A percentile compares a stretch with the other conserved stretches of the same genome.
Conservation (phyloP, 805 yeast species). For the Wickerhamiella bombiphila region DNA sequence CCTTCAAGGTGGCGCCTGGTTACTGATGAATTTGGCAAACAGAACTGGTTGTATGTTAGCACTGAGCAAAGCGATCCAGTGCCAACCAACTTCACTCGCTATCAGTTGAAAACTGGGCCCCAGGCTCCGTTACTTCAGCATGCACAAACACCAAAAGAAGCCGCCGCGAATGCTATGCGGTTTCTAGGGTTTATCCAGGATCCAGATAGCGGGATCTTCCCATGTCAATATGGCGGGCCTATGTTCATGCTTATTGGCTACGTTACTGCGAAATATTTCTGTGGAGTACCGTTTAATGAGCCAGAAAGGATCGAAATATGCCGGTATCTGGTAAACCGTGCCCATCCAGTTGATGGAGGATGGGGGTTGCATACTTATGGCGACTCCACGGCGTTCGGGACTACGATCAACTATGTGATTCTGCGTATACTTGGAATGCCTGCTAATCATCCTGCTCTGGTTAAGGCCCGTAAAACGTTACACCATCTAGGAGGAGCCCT, state of each 20-base stretch:
- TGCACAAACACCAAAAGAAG: constrained; percentile 21
- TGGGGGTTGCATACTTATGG: constrained; percentile 95
- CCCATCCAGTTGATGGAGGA: constrained; percentile 99
- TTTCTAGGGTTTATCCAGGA: constrained; percentile 64
- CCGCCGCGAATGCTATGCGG: constrained; percentile 60
- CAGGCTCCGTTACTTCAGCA: constrained; percentile 15
- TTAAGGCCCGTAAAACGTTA: constrained; percentile 58
- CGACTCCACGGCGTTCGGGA: constrained; percentile 91
- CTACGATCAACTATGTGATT: constrained; percentile 71
- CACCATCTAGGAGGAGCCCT: constrained; percentile 75
- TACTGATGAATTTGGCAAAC: constrained; percentile 58
- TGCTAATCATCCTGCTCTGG: constrained; percentile 60
- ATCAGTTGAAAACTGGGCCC: constrained; percentile 20
- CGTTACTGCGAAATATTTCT: constrained; percentile 56
- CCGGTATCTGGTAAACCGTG: constrained; percentile 74
- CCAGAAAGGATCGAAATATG: constrained; percentile 54
- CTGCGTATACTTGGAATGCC: constrained; percentile 67
- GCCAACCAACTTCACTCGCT: constrained; percentile 18
- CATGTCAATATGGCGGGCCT: constrained; percentile 91
- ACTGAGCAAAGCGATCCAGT: constrained; percentile 28
- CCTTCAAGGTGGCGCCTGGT: constrained; percentile 57
- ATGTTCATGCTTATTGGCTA: constrained; percentile 94
- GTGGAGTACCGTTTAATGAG: constrained; percentile 53
- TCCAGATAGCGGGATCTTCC: constrained; percentile 65
- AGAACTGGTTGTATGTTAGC: constrained; percentile 52